These are phyloP conservation scores for Elsinoe batatas DNA, from an alignment of 2,329 filamentous ascomycete species.

Conservation along the genomic window DNA sequence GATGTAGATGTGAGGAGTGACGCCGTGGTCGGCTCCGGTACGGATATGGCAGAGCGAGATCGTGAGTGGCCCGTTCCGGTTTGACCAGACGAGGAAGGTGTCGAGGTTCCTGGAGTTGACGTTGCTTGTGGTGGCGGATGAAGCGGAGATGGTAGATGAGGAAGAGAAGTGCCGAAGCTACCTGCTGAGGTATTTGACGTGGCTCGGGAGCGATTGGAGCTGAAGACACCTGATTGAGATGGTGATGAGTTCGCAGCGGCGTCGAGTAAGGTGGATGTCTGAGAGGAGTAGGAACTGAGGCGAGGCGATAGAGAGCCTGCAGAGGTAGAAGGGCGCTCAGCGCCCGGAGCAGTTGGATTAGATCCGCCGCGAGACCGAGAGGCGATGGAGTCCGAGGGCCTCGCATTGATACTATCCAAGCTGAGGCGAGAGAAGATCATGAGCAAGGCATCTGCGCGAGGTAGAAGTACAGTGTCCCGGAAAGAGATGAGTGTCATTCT, in stretches of 20 bases:
- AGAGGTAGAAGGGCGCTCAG: conserved; percentile 50
- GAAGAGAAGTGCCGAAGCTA: conserved; percentile 33
- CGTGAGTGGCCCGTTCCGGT: conserved; percentile 17
- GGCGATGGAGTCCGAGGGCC: conserved; percentile 26
- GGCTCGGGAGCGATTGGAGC: conserved; percentile 55
- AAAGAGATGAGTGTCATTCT: conserved; percentile 79
- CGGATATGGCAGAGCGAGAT: conserved; percentile 7
- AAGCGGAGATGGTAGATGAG: conserved; percentile 24
- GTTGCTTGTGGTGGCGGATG: conserved; percentile 18
- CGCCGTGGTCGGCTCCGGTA: conserved; percentile 15
- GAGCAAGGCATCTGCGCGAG: conserved; percentile 80
- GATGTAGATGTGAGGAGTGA: conserved; percentile 28
- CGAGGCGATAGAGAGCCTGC: conserved; percentile 65
- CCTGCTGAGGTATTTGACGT: conserved; percentile 67
- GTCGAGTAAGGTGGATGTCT: conserved; percentile 69
- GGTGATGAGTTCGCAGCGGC: conserved; percentile 34
- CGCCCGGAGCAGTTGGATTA: conserved; percentile 24
- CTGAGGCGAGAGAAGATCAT: conserved; percentile 81
- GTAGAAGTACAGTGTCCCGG: conserved; percentile 78
- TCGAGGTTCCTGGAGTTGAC: conserved; percentile 17
- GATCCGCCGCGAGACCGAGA: conserved; percentile 21
- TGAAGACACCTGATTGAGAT: conserved; percentile 33
- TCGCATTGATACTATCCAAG: conserved; percentile 58
- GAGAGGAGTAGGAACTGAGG: conserved; percentile 69
- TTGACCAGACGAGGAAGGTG: conserved; percentile 6